Evolutionary conservation across 2,329 filamentous ascomycete species (phyloP).

Genomic region (Huntiella decipiens): DNA sequence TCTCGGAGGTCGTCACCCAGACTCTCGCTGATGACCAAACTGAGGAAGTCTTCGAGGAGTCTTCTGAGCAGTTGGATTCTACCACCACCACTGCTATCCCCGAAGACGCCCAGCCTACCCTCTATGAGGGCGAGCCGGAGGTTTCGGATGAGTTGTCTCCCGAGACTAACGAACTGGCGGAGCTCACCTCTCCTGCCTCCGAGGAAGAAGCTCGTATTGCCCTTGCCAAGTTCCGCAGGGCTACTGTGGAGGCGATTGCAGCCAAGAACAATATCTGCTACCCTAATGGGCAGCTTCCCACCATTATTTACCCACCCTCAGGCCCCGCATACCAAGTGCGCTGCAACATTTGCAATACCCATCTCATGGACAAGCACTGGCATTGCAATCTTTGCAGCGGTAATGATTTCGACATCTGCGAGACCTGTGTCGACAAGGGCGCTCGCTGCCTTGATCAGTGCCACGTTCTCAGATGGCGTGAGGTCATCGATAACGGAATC

Average conservation of each 20-base stretch:
- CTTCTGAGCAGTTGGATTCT: too few relatives aligned
- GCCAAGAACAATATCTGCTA: too few relatives aligned
- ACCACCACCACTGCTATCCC: too few relatives aligned
- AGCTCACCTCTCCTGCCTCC: neutral
- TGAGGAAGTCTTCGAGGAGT: too few relatives aligned
- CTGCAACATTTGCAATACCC: slow-evolving; percentile 75
- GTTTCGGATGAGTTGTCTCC: neutral
- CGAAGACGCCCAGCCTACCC: too few relatives aligned
- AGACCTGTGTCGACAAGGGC: slow-evolving; percentile 55
- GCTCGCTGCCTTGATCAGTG: slow-evolving; percentile 57
- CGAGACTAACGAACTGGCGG: neutral
- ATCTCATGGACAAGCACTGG: slow-evolving; percentile 68
- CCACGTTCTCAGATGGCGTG: slow-evolving; percentile 36
- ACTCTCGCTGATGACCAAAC: too few relatives aligned
- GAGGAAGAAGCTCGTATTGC: too few relatives aligned
- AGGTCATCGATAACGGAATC: neutral
- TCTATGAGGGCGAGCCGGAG: too few relatives aligned
- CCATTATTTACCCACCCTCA: slow-evolving; percentile 14
- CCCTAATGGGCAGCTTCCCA: slow-evolving; percentile 3
- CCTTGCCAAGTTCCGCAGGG: too few relatives aligned
- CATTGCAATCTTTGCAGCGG: slow-evolving; percentile 88
- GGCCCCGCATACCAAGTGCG: slow-evolving; percentile 55
- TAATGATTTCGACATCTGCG: slow-evolving; percentile 88
- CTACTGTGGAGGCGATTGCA: too few relatives aligned
- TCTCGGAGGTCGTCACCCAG: too few relatives aligned